These are phyloP conservation scores for Guyanaporus albipodus DNA, from an alignment of 768 basidiomycete genomes.

Conservation along the genomic window DNA sequence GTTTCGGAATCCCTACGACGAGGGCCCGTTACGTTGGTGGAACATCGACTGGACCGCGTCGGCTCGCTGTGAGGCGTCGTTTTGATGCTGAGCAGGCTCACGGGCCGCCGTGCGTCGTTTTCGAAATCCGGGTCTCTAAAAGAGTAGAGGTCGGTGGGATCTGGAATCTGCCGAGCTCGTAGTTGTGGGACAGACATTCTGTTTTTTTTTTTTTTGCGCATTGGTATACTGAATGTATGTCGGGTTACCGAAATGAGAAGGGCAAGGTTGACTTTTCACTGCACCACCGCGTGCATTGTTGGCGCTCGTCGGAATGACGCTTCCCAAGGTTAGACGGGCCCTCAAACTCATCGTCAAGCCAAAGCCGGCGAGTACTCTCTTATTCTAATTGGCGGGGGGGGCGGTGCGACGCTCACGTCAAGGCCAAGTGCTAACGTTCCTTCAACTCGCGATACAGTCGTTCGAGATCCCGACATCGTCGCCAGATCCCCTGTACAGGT, in stretches of 20 bases:
- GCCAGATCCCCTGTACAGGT: constrained; percentile 25
- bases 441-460: constrained; percentile 10
- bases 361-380: constrained; percentile 23
- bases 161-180: constrained; percentile 42
- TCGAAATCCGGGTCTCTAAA: constrained; percentile 41
- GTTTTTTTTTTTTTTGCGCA: not conserved
- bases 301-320: constrained; percentile 10
- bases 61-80: constrained; percentile 51
- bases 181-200: constrained; percentile 65
- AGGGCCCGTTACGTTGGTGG: constrained; percentile 75
- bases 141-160: constrained; percentile 54
- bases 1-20: constrained; percentile 37
- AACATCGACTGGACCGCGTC: constrained; percentile 43
- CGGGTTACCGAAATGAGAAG: no score
- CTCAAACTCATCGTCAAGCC: constrained; percentile 28
- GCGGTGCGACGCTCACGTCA: no score
- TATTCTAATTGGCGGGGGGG: not conserved
- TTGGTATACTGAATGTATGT: constrained; percentile 12
- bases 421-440: not conserved
- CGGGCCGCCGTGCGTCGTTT: constrained; percentile 38
- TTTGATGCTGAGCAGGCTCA: constrained; percentile 48
- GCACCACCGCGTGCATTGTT: no score
- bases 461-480: constrained; percentile 26
- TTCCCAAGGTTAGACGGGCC: constrained; percentile 12
- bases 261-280: no score